Evolutionary conservation across 768 basidiomycete genomes (phyloP), one percentile per base, ranked within the genome.

Genomic region (Lactarius akahatsu): DNA sequence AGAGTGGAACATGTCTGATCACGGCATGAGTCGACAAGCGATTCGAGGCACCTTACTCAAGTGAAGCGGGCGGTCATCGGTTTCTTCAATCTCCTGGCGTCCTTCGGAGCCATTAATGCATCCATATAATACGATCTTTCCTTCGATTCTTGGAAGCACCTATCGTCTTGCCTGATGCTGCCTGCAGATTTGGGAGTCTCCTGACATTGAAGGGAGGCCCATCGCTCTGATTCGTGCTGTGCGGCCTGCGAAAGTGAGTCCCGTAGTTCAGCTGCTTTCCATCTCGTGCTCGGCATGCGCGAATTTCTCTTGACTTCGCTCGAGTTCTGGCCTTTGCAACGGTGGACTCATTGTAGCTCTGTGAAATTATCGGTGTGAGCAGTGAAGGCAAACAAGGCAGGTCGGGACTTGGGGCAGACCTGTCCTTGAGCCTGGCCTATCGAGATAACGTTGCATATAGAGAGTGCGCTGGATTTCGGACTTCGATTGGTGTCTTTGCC

Each of bases 11-110:
- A 32, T 70, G 58, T 59, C 47, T 28, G 59, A 23, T 58, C 47
- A 59, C 63, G 20, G 18, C 63, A 36, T 36, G n/a, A 16, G 3
- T n/a, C 13, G 13, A 32, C 15, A 18, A 34, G n/a, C 45, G 8
- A 23, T 52, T 32, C 8, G n/a, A 5, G 28, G 10, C n/a, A 80
- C n/a, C 88, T 70, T 76, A 93, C 91, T 88, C 89, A 66, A 93
- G n/a, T 84, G 60, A 86, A 85, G n/a, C n/a, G n/a, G n/a, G 41
- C 85, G 85, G 72, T 94, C 92, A 71, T 94, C 91, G 63, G 92
- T 90, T 71, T 89, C 90, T 73, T 93, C 91, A 63, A 93, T 91
- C 77, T 93, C 91, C 16, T 80, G n/a, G 75, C 66, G 87, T 90
- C n/a, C 75, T 92, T 93, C 52, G n/a, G 76, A 79, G 64, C 81